Conservation (phyloP, 768 basidiomycete species). For the Auricularia sp. region DNA sequence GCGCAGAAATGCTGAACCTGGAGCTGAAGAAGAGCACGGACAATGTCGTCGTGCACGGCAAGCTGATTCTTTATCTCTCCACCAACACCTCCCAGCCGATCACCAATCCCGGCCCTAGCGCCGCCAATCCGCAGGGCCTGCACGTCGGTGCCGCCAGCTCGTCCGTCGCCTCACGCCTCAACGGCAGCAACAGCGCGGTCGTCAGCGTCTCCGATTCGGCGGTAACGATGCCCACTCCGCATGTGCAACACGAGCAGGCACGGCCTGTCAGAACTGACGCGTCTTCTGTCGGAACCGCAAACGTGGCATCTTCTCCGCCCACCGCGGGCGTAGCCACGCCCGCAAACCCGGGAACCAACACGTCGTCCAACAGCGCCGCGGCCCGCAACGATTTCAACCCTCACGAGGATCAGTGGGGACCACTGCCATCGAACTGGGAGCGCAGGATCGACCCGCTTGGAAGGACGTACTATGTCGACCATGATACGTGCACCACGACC, state of each 20-base stretch:
- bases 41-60: slow-evolving; percentile 94
- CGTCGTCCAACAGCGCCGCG: slow-evolving; percentile 18
- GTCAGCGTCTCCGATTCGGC: not conserved
- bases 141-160: not conserved
- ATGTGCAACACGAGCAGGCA: not conserved
- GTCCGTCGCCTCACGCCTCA: not conserved
- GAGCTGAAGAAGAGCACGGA: slow-evolving; percentile 99
- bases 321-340: slow-evolving; percentile 14
- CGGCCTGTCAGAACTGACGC: not conserved
- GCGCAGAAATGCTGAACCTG: slow-evolving; percentile 85
- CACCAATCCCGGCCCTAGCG: slow-evolving; percentile 70
- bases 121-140: slow-evolving; percentile 15
- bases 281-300: slow-evolving; percentile 4
- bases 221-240: not conserved
- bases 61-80: slow-evolving; percentile 91
- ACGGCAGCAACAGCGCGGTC: not conserved
- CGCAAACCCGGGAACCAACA: slow-evolving; percentile 10
- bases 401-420: slow-evolving; percentile 86
- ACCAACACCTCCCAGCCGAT: slow-evolving; percentile 84
- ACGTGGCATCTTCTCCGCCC: slow-evolving; percentile 2
- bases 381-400: slow-evolving; percentile 72
- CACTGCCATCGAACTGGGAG: slow-evolving; percentile 90
- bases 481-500: slow-evolving; percentile 93
- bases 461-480: slow-evolving; percentile 96
- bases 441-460: slow-evolving; percentile 93